These are phyloP conservation scores for Iberis pinnata DNA, from an alignment of 345 rosid species.

Conservation along the genomic window DNA sequence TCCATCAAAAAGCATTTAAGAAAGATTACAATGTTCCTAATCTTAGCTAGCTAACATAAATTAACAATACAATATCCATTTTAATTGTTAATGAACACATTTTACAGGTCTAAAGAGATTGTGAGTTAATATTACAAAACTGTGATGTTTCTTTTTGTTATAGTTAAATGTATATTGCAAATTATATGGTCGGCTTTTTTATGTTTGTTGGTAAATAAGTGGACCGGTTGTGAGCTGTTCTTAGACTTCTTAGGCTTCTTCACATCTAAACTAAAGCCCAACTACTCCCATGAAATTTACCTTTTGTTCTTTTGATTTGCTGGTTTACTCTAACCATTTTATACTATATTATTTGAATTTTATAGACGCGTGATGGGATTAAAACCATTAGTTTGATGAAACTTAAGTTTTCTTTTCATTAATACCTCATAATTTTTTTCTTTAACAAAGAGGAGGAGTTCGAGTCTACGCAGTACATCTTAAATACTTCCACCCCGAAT, in stretches of 20 bases:
- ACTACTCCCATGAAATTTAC: constrained; percentile 20
- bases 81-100: too few species aligned
- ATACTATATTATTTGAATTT: too few species aligned
- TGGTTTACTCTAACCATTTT: too few species aligned
- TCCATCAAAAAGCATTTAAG: constrained; percentile 14
- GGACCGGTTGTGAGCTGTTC: constrained; percentile 26
- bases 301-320: too few species aligned
- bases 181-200: constrained; percentile 18
- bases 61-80: too few species aligned
- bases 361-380: too few species aligned
- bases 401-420: too few species aligned
- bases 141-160: constrained; percentile 17
- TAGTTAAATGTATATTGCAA: constrained; percentile 8
- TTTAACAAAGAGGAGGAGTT: too few species aligned
- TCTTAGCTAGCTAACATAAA: constrained; percentile 19
- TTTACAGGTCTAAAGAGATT: constrained; percentile 31
- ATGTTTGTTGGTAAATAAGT: constrained; percentile 20
- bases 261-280: constrained; percentile 20
- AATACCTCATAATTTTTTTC: too few species aligned
- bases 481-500: too few species aligned
- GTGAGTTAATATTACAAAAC: constrained; percentile 21
- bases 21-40: constrained; percentile 8
- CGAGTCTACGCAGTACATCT: too few species aligned
- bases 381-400: too few species aligned
- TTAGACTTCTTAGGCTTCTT: constrained; percentile 22